Base-by-base conservation (phyloP, 345 rosid species). In the Angophora floribunda region DNA sequence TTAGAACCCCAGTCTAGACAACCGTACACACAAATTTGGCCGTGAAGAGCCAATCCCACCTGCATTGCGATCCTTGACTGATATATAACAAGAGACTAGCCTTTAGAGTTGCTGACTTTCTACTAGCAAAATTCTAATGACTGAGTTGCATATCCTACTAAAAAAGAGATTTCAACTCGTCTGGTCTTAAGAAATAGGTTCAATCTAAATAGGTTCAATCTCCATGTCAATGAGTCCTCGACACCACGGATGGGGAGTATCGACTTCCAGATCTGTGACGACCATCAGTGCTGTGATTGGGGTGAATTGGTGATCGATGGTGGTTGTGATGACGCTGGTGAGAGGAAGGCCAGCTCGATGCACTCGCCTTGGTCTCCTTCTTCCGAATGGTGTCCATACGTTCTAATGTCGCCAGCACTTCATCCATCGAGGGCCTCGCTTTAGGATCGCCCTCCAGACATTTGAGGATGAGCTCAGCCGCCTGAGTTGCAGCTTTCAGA, bases 381-480 rank as follows among this genome's bases (percentile, higher is more conserved):
- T 85, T 85, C 9, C 28, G 14, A 22, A 89, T 79, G 24, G 84
- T 15, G 70, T 89, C 87, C 24, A 95, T 89, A 47, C 86, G 41
- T 63, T 92, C 86, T 32, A 97, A 70, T 7, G 86, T 90, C 51
- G 86, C 92, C 85, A 94, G 75, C 12, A 97, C 95, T 41, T 95
- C 89, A 49, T 93, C 95, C 99, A 96, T 97, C 17, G 94, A 90
- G 1, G 98, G 99, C 52, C 99, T 90, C 49, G 28, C 92, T 89
- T 88, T 95, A 0, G 97, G 98, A 41, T 96, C 99, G 13, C 88
- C 88, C 80, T 95, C 95, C 32, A 96, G 53, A 85, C 99, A 97
- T 53, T 88, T 90, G 12, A 90, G 55, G 22, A 95, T 91, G 26
- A 97, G 93, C 47, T 75, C 92, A 13, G 96, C 99, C 2, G 91